These are phyloP conservation scores for Cucurbita moschata DNA, from an alignment of 306 rosid species.

Conservation along the genomic window DNA sequence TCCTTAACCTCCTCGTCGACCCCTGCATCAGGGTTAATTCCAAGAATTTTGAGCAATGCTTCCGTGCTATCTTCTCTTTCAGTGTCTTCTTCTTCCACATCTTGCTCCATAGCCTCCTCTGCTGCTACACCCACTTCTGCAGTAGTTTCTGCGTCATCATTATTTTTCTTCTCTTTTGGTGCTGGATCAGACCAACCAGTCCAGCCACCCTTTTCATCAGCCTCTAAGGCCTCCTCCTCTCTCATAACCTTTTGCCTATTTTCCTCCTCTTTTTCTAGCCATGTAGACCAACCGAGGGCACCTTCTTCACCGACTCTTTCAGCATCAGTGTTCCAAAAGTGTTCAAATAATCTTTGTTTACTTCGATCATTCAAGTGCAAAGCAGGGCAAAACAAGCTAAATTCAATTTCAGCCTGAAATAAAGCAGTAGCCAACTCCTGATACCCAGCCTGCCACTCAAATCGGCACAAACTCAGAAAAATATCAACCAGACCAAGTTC, in stretches of 20 bases:
- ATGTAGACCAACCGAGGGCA: conserved; percentile 80
- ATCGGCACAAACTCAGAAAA: conserved; percentile 73
- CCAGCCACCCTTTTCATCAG: conserved; percentile 74
- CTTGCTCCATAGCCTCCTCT: conserved; percentile 41
- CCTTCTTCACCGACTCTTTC: conserved; percentile 93
- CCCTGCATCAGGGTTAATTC: conserved; percentile 57
- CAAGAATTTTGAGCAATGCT: conserved; percentile 63
- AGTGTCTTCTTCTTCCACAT: conserved; percentile 27
- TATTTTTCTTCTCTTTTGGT: conserved; percentile 26
- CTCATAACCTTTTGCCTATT: conserved; percentile 46
- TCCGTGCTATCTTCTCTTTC: conserved; percentile 67
- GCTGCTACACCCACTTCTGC: conserved; percentile 20
- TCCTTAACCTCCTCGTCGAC: conserved; percentile 55
- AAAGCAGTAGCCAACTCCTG: conserved; percentile 79
- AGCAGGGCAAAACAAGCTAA: conserved; percentile 81
- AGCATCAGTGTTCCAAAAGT: conserved; percentile 70
- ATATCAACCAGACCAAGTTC: conserved; percentile 90
- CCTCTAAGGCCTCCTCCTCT: conserved; percentile 51
- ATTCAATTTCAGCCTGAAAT: conserved; percentile 96
- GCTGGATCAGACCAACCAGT: conserved; percentile 92
- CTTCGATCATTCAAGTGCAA: conserved; percentile 63
- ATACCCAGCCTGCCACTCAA: conserved; percentile 94
- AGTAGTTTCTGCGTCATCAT: conserved; percentile 18
- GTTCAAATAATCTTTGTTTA: conserved; percentile 70
- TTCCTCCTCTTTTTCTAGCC: conserved; percentile 95